A percentile compares a stretch with the other conserved stretches of the same genome.
These are phyloP conservation scores for Viola pubescens DNA, from an alignment of 441 rosid species.

Conservation along the genomic window DNA sequence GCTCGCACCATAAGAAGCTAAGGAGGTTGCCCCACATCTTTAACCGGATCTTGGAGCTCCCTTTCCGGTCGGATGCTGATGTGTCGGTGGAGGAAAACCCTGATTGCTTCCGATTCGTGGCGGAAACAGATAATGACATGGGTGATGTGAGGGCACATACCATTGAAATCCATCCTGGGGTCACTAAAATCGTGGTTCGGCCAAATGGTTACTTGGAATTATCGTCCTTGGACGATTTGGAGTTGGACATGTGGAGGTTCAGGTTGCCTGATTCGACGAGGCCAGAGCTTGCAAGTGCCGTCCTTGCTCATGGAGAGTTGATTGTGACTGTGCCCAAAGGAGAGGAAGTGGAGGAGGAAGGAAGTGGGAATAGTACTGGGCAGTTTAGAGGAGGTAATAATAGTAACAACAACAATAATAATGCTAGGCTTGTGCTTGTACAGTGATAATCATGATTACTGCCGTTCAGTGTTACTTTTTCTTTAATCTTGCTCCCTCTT, in stretches of 20 bases:
- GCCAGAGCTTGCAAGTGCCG: conserved; percentile 91
- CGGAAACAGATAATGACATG: conserved; percentile 52
- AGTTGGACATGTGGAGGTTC: conserved; percentile 91
- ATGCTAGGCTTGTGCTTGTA: conserved; percentile 73
- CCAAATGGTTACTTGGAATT: conserved; percentile 56
- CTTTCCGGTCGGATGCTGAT: conserved; percentile 79
- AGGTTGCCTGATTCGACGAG: conserved; percentile 77
- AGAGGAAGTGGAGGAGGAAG: conserved; percentile 34
- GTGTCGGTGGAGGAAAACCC: conserved; percentile 67
- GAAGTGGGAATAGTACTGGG: conserved; percentile 24
- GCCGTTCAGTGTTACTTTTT: conserved; percentile 13
- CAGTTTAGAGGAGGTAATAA: conserved; percentile 55
- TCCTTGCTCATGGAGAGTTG: conserved; percentile 56
- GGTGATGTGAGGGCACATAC: conserved; percentile 68
- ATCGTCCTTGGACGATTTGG: conserved; percentile 55
- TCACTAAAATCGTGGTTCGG: conserved; percentile 74
- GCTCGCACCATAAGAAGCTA: conserved; percentile 55
- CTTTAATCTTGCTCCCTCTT: neutral
- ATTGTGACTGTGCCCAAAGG: conserved; percentile 82
- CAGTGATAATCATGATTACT: conserved; percentile 31
- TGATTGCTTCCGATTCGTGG: conserved; percentile 79
- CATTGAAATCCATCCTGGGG: conserved; percentile 81
- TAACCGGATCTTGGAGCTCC: conserved; percentile 81
- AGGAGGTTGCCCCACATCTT: conserved; percentile 84
- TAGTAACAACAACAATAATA: conserved; percentile 21